These are phyloP conservation scores for Neoscytalidium dimidiatum DNA, from an alignment of 2,329 filamentous ascomycete species.

Conservation along the genomic window DNA sequence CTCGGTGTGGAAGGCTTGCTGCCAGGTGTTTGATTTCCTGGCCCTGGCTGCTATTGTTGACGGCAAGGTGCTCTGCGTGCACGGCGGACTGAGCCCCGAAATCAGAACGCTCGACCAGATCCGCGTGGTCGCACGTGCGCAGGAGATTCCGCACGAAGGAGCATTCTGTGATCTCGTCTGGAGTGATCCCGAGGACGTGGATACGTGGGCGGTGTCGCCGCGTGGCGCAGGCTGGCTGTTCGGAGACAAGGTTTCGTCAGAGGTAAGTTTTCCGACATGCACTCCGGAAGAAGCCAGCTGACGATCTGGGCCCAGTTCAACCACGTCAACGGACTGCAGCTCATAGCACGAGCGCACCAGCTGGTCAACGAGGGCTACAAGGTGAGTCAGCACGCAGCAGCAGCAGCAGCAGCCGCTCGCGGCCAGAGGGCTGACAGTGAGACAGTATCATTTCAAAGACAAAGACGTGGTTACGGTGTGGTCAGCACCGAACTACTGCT, in stretches of 20 bases:
- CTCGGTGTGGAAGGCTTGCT: conserved; percentile 99
- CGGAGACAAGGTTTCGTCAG: conserved; percentile 71
- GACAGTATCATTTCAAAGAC: conserved; percentile 85
- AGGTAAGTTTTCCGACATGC: conserved; percentile 42
- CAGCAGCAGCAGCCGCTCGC: not conserved
- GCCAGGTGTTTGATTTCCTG: conserved; percentile 97
- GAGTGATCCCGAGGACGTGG: conserved; percentile 76
- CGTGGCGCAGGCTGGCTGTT: conserved; percentile 70
- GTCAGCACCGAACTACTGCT: conserved; percentile 97
- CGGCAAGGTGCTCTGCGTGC: conserved; percentile 98
- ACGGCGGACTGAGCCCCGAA: conserved; percentile 96
- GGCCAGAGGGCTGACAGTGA: not conserved
- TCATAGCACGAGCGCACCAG: conserved; percentile 74
- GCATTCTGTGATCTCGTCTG: conserved; percentile 98
- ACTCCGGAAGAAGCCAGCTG: not conserved
- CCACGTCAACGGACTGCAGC: conserved; percentile 70
- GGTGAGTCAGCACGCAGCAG: conserved; percentile 35
- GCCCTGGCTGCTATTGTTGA: conserved; percentile 96
- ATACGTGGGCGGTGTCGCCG: conserved; percentile 70
- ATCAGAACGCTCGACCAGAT: conserved; percentile 94
- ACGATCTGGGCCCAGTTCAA: conserved; percentile 57
- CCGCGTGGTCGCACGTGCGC: conserved; percentile 71
- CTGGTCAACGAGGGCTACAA: conserved; percentile 78
- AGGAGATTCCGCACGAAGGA: conserved; percentile 97
- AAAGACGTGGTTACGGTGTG: conserved; percentile 87